Evolutionary conservation across 352 stramenopile species (phyloP), one percentile per base, ranked within the genome.

Genomic region (Phytophthora quininea): DNA sequence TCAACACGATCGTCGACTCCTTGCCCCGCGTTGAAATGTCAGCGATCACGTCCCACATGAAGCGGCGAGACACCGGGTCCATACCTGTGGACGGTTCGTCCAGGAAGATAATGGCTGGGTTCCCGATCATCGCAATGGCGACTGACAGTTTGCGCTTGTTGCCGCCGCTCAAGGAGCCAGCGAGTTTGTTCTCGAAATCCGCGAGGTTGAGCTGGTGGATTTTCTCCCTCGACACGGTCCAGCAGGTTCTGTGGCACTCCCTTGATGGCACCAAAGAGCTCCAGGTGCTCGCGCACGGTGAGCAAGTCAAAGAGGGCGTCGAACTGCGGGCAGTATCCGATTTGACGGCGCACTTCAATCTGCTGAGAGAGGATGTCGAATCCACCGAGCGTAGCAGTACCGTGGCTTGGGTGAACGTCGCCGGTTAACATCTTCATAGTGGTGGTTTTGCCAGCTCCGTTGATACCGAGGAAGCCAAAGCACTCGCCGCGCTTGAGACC

Each of bases 111-210:
- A 99, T 84, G 9, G 97, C 64, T 0, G 92, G 90, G 33, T 91
- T 79, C 3, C 93, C 96, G 60, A 99, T 97, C 52, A 97, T 95
- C 7, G 96, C 90, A 49, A 98, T 91, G 11, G 94, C 96, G 2
- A 99, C 82, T 45, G 80, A 97, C 11, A 99, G 74, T 37, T 96
- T 96, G 43, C 96, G 82, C 65, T 99, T 98, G 79, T 98, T 98
- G 40, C 95, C 94, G 49, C 93, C 93, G 24, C 83, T 96, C 10
- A 97, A 84, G n/a, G 74, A 81, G 1, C 79, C 77, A 1, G 84
- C 79, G 49, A 90, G 63, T 49, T 96, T 96, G 74, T 95, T 35
- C 27, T 90, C 82, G 60, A 95, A 97, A 58, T 82, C 67, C 4
- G 59, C 64, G 14, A 97, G 70, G 52, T 94, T 94, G 61, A 98